A percentile compares a stretch with the other conserved stretches of the same genome.
Conservation (phyloP, 495 filamentous ascomycete species). For the Cladorrhinum samala region DNA sequence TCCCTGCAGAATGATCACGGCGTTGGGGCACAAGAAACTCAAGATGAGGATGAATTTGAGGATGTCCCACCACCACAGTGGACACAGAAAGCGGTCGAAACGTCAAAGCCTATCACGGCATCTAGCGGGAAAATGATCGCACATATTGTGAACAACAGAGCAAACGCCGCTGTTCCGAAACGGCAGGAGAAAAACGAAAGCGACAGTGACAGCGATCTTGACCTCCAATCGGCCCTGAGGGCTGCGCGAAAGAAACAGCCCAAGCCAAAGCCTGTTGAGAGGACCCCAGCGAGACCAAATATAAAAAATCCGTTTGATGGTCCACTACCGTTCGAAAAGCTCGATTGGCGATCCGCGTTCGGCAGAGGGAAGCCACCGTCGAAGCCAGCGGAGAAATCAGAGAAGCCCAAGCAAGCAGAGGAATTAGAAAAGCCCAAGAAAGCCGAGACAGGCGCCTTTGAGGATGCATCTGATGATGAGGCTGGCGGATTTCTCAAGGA, state of each 20-base stretch:
- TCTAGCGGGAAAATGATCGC: constrained; percentile 54
- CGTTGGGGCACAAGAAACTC: constrained; percentile 33
- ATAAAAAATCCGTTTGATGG: constrained; percentile 61
- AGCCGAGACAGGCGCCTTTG: constrained; percentile 19
- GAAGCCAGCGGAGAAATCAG: constrained; percentile 30
- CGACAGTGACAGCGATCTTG: constrained; percentile 58
- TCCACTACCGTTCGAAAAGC: constrained; percentile 81
- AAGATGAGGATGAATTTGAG: constrained; percentile 43
- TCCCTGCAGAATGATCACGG: constrained; percentile 55
- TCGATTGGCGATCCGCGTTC: constrained; percentile 60
- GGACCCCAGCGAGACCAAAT: constrained; percentile 8
- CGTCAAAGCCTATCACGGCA: constrained; percentile 45
- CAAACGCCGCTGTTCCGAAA: constrained; percentile 46
- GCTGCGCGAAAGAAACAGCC: constrained; percentile 41
- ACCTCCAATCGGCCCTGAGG: constrained; percentile 55
- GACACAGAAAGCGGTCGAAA: constrained; percentile 49
- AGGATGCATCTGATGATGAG: constrained; percentile 42
- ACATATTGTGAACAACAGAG: constrained; percentile 56
- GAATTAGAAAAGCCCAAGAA: constrained; percentile 12
- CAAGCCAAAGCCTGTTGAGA: constrained; percentile 14
- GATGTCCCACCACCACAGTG: constrained; percentile 45
- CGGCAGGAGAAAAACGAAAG: constrained; percentile 43
- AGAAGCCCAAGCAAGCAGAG: constrained; percentile 17
- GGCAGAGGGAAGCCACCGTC: constrained; percentile 42
- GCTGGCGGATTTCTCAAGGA: constrained; percentile 59